Evolutionary conservation across 106 monocot species (phyloP), one percentile per base, ranked within the genome.

Genomic region (Phalaenopsis equestris): DNA sequence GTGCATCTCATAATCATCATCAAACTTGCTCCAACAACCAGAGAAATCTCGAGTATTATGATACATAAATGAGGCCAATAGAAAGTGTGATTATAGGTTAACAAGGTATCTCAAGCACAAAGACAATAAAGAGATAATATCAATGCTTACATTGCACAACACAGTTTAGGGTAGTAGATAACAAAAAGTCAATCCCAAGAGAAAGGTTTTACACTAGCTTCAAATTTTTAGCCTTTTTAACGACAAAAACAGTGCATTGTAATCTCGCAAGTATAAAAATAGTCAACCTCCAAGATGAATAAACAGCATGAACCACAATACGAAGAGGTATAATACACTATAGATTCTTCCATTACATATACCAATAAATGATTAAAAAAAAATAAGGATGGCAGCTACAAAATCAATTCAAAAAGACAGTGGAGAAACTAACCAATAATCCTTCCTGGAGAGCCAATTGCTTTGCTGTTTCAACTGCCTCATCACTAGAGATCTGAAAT

Each of bases 391-490:
- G 5, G 12, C 0, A 72, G 30, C 12, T 3, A 14, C 15, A 39
- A 14, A 38, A 39, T 15, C 14, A 43, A 43, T 45, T 45, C 43
- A 75, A 45, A 42, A 42, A 75, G 8, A 45, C 30, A 76, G 1
- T 68, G 5, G 2, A 42, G 43, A 81, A 19, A 82, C 86, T 81
- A 84, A 97, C 96, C 90, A 97, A 82, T 74, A 97, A 85, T 75
- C 96, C 96, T 92, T 97, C 96, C 78, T 97, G 90, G 67, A 97
- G 90, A 83, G 96, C 92, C 80, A 97, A 73, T 80, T 94, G 92
- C 84, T 97, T 97, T 83, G 96, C 96, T 73, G 87, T 97, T 83
- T 94, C 96, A 86, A 97, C 87, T 86, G 96, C 91, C 80, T 94
- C 96, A 56, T 94, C 92, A 77, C 96, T 97, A 39, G 96, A 97